Base-by-base conservation (phyloP, 1,139 yeast species). In the Suzukiozyma palmioleophila region DNA sequence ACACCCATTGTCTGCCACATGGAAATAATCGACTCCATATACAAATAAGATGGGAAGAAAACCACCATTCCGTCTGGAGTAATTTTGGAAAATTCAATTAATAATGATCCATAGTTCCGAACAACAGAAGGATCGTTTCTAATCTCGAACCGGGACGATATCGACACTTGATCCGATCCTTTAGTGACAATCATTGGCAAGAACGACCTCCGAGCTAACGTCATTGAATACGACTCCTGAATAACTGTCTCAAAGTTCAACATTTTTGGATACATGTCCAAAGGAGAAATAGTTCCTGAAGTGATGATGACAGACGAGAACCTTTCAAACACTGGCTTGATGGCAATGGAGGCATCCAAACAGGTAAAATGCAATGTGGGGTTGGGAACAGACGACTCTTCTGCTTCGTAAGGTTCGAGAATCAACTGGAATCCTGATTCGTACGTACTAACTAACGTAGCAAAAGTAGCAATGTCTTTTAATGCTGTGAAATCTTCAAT, bases 1-100 rank as follows among this genome's bases (percentile, higher is more conserved):
- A 92, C 92, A 37, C 98, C 97, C 97, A 92, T 92, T 16, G 81
- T 81, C 62, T 92, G 98, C 98, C 98, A 92, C 86, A 88, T 90
- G 2, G 96, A 86, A 36, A 90, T 92, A 53, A 92, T 92, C 52
- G 95, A 85, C 60, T 92, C 99, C 98, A 92, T 92, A 59, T 92
- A 94, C 32, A 92, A 69, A 68, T 92, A 92, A 0, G 96, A 86
- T 0, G 99, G 99, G 66, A 92, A 92, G 68, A 92, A 92, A 37
- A 94, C 97, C 37, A 92, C 98, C 77, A 92, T 73, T 2, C 99
- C 99, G 65, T 92, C 99, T 0, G 99, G 99, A 0, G 97, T 90
- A 35, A 88, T 84, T 54, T 92, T 92, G 14, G 97, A 79, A 59
- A 89, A 92, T 61, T 92, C 98, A 40, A 92, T 84, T 43, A 92